A percentile compares a stretch with the other conserved stretches of the same genome.
Evolutionary conservation across 768 basidiomycete species (phyloP).

Genomic region (Daedaleopsis sinensis): DNA sequence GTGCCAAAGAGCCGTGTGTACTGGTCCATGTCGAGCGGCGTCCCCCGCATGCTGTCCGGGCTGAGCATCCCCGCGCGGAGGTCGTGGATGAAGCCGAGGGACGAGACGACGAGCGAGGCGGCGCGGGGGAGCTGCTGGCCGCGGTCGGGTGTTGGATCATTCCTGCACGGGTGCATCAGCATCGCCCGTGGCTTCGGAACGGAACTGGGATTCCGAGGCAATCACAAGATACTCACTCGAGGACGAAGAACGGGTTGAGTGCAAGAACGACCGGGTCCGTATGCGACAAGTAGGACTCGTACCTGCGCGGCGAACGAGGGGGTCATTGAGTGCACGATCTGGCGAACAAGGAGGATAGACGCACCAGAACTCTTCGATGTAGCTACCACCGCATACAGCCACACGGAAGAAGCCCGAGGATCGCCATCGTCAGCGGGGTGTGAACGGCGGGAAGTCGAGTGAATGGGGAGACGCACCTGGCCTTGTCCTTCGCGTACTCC

Average conservation of each 20-base stretch:
- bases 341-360: slow-evolving; percentile 24
- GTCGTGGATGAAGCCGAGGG: no score
- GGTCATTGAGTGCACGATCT: no score
- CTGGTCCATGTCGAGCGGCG: slow-evolving; percentile 92
- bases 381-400: slow-evolving; percentile 46
- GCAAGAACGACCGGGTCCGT: slow-evolving; percentile 92
- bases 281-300: slow-evolving; percentile 88
- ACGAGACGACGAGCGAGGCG: slow-evolving; percentile 83
- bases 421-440: background rate
- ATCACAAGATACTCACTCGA: slow-evolving; percentile 74
- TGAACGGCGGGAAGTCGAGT: no score
- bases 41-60: slow-evolving; percentile 79
- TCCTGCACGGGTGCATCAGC: slow-evolving; percentile 45
- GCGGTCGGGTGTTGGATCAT: slow-evolving; percentile 88
- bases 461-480: slow-evolving; percentile 62
- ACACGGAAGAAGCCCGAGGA: slow-evolving; percentile 1
- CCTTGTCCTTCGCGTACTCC: slow-evolving; percentile 75
- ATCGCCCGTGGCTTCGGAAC: background rate
- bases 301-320: slow-evolving; percentile 50
- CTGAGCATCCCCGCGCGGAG: slow-evolving; percentile 79
- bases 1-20: no score
- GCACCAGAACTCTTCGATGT: slow-evolving; percentile 97
- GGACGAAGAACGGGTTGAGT: slow-evolving; percentile 96
- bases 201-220: background rate
- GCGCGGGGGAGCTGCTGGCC: slow-evolving; percentile 89